phyloP scores from a whole-genome alignment of 306 rosid genomes.

The Canavalia gladiata region DNA sequence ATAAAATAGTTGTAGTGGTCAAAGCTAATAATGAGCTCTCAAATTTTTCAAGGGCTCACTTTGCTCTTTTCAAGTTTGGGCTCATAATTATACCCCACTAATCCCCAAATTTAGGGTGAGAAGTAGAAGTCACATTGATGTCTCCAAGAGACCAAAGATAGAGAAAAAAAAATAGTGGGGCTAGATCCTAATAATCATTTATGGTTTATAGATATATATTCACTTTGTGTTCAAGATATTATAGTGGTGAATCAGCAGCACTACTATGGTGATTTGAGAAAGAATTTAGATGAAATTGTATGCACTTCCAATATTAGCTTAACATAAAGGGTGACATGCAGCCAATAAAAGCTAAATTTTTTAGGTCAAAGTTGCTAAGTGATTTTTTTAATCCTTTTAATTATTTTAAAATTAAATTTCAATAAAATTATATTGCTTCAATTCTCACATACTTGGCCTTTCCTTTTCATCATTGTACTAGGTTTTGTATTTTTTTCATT shows the following conservation, averaged over 20 bases:
- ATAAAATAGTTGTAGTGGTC: conserved; percentile 24
- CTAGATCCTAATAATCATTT: neutral
- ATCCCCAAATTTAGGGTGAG: conserved; percentile 47
- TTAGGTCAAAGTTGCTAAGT: neutral
- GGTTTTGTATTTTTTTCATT: too few species aligned
- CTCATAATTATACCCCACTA: conserved; percentile 45
- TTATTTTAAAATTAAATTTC: neutral
- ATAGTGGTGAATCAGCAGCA: neutral
- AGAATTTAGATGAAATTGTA: neutral
- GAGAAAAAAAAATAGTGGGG: neutral
- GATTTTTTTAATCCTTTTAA: neutral
- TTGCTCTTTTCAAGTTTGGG: conserved; percentile 40
- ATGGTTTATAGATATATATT: neutral
- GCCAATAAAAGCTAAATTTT: neutral
- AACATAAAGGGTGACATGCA: neutral
- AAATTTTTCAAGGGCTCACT: conserved; percentile 6
- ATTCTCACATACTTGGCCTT: too few species aligned
- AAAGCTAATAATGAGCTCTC: conserved; percentile 51
- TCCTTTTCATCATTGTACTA: too few species aligned
- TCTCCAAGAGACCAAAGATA: conserved; percentile 3
- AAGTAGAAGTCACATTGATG: neutral
- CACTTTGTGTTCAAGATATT: neutral
- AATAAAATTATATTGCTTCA: neutral
- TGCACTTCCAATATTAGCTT: neutral
- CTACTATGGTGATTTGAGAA: conserved; percentile 7